Percentiles rank a stretch among this genome's conserved stretches.
phyloP scores from a whole-genome alignment of 2,329 filamentous ascomycete species.

The Allantophomopsis cytisporea region DNA sequence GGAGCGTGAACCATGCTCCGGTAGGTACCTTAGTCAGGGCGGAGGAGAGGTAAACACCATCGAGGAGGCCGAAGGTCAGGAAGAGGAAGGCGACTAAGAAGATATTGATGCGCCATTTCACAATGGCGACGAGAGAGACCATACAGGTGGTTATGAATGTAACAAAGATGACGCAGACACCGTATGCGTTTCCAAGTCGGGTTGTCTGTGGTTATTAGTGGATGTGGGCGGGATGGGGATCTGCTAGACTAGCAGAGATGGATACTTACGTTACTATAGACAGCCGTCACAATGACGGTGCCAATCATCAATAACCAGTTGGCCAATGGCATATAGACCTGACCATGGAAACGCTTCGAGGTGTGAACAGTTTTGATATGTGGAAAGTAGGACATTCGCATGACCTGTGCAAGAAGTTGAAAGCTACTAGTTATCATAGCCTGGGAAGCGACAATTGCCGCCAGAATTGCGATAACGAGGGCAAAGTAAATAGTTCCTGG shows the following conservation, averaged over 20 bases:
- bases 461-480: constrained; percentile 54
- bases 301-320: constrained; percentile 71
- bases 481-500: constrained; percentile 54
- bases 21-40: constrained; percentile 59
- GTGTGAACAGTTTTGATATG: constrained; percentile 64
- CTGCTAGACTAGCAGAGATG: not conserved
- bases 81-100: constrained; percentile 47
- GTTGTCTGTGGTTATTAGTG: constrained; percentile 34
- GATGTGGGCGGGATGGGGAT: no score
- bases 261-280: constrained; percentile 51
- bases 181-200: constrained; percentile 59
- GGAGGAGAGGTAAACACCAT: constrained; percentile 57
- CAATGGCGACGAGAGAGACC: constrained; percentile 55
- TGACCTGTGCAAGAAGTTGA: constrained; percentile 55
- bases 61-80: constrained; percentile 49
- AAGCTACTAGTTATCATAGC: constrained; percentile 69
- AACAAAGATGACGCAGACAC: constrained; percentile 68
- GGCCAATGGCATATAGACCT: constrained; percentile 62
- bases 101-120: constrained; percentile 55
- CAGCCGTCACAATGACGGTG: constrained; percentile 58
- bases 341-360: constrained; percentile 55
- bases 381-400: constrained; percentile 62
- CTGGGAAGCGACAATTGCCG: constrained; percentile 66
- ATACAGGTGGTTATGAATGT: constrained; percentile 69
- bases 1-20: constrained; percentile 67